Evolutionary conservation across 1,139 yeast genomes (phyloP).

Genomic region (Waltiozyma solani): DNA sequence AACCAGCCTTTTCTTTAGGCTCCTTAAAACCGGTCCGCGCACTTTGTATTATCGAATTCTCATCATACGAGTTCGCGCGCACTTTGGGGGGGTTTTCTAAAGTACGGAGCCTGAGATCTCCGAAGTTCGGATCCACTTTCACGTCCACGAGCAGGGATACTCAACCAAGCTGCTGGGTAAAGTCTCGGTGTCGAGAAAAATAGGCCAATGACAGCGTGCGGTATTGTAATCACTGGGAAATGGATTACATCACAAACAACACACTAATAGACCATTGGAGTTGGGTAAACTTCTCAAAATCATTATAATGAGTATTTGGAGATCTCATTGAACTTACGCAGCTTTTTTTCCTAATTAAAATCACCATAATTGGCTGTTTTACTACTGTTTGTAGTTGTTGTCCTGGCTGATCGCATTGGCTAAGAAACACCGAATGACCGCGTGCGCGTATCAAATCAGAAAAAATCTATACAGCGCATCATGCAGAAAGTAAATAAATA

Average conservation of each 20-base stretch:
- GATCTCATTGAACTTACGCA: too few relatives aligned
- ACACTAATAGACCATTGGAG: not conserved
- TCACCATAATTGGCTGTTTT: too few relatives aligned
- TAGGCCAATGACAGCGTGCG: not conserved
- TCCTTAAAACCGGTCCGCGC: too few relatives aligned
- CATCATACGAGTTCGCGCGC: too few relatives aligned
- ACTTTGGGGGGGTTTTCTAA: too few relatives aligned
- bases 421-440: not conserved
- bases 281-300: too few relatives aligned
- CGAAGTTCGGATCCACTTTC: conserved; percentile 1
- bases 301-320: too few relatives aligned
- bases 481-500: not conserved
- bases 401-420: not conserved
- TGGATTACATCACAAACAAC: not conserved
- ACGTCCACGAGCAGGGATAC: not conserved
- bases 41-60: too few relatives aligned
- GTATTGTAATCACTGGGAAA: not conserved
- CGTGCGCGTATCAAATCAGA: not conserved
- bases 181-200: not conserved
- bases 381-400: not conserved
- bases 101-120: too few relatives aligned
- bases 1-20: too few relatives aligned
- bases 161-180: not conserved
- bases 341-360: too few relatives aligned
- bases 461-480: not conserved